Evolutionary conservation across 2,329 filamentous ascomycete genomes (phyloP).

Genomic region (Diaporthe ampelina): DNA sequence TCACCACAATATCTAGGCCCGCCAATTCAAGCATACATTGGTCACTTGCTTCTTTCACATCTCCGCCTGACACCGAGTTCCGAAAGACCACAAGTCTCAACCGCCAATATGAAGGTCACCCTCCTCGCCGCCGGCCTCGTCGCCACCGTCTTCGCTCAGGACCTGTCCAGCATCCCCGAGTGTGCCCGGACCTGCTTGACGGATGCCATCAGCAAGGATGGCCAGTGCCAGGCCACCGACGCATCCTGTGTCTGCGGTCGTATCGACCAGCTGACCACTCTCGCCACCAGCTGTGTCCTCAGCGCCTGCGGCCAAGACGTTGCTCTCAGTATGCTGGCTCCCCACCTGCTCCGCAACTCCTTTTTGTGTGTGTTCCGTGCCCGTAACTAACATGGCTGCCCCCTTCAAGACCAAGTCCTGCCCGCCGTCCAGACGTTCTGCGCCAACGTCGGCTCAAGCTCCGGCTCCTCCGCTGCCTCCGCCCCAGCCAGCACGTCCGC

Average conservation of each 20-base stretch:
- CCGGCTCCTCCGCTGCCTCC: not conserved
- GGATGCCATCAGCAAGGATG: conserved; percentile 20
- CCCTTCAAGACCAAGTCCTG: conserved; percentile 19
- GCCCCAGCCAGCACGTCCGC: not conserved
- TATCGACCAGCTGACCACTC: conserved; percentile 7
- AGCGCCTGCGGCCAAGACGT: conserved; percentile 22
- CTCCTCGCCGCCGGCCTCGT: conserved; percentile 33
- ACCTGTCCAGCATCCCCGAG: conserved; percentile 26
- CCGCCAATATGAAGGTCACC: conserved; percentile 29
- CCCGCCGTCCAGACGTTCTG: conserved; percentile 26
- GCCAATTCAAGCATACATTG: not conserved
- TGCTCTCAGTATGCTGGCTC: not conserved
- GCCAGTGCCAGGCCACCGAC: conserved; percentile 24
- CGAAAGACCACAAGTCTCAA: not conserved
- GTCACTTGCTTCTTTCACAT: not conserved
- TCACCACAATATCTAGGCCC: not conserved
- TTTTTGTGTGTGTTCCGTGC: not conserved
- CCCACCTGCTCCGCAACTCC: not conserved
- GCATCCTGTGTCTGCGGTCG: conserved; percentile 19
- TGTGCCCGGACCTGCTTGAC: conserved; percentile 10
- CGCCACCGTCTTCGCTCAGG: conserved; percentile 20
- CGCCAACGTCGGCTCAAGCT: conserved; percentile 12
- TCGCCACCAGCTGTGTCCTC: conserved; percentile 22
- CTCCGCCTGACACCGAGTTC: not conserved
- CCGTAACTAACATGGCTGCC: not conserved